Conservation (phyloP, 192 early-diverging fungal species). For the Coemansia sp. region DNA sequence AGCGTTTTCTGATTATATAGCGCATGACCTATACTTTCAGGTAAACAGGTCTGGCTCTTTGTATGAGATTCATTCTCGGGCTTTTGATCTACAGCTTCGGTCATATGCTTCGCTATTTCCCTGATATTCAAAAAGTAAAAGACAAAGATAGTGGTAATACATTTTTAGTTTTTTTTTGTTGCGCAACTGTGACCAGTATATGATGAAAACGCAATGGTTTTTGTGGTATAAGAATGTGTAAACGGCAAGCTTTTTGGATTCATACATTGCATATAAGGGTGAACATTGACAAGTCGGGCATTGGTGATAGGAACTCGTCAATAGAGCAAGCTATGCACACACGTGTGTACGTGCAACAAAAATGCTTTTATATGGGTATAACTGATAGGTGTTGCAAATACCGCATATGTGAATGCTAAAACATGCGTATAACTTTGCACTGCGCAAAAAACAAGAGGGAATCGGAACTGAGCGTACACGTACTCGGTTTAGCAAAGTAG, state of each 20-base stretch:
- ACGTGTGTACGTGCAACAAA: neutral
- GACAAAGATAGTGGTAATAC: neutral
- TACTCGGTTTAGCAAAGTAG: neutral
- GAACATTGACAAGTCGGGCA: neutral
- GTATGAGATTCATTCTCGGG: neutral
- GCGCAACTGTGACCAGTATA: neutral
- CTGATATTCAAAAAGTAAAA: neutral
- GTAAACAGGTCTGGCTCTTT: neutral
- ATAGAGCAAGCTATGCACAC: neutral
- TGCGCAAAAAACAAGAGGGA: neutral
- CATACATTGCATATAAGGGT: neutral
- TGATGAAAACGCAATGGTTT: neutral
- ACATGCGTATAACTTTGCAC: neutral
- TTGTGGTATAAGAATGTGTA: neutral
- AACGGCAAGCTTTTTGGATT: neutral
- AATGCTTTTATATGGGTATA: neutral
- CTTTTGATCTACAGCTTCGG: neutral
- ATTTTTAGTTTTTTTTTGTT: conserved; percentile 2
- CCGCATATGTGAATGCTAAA: neutral
- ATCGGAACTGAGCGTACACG: neutral
- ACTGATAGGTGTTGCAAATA: neutral
- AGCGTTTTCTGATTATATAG: neutral
- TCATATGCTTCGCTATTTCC: neutral
- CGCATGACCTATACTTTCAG: neutral
- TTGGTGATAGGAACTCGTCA: neutral